Percentiles rank a stretch among this genome's conserved stretches.
Evolutionary conservation across 225 moss, liverwort and hornwort species (phyloP).

Genomic region (Pleurozium schreberi): DNA sequence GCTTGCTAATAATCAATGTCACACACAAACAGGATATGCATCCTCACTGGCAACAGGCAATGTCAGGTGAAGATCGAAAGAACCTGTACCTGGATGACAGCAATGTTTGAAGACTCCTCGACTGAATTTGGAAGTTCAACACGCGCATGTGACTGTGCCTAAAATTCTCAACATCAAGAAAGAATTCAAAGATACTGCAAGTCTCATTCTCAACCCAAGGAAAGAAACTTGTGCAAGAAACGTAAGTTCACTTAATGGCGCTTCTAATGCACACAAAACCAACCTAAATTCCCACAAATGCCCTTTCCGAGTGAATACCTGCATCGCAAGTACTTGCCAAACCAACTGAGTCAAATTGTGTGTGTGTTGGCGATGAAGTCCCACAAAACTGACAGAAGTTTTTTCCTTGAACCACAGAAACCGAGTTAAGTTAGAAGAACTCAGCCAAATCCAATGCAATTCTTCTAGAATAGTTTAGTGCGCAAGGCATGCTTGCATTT

Average conservation of each 20-base stretch:
- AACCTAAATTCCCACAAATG: neutral
- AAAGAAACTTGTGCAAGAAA: neutral
- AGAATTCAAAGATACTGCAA: neutral
- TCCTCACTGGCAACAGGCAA: neutral
- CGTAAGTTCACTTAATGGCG: neutral
- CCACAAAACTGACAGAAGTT: conserved; percentile 47
- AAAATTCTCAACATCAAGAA: neutral
- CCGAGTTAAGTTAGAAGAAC: neutral
- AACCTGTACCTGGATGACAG: conserved; percentile 53
- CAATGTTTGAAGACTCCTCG: conserved; percentile 68
- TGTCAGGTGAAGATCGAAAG: neutral
- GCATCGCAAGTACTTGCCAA: conserved; percentile 45
- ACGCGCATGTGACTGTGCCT: conserved; percentile 40
- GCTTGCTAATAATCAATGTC: neutral
- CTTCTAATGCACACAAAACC: neutral
- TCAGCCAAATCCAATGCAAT: neutral
- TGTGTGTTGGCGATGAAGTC: conserved; percentile 60
- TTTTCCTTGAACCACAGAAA: conserved; percentile 19
- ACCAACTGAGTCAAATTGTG: conserved; percentile 68
- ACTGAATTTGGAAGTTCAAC: conserved; percentile 64
- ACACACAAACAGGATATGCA: neutral
- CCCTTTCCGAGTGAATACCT: conserved; percentile 20
- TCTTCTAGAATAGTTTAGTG: neutral
- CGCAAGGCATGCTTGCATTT: neutral
- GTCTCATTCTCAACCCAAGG: neutral